Evolutionary conservation across 371 early-diverging fungal genomes (phyloP).

Genomic region (Mortierella polycephala): DNA sequence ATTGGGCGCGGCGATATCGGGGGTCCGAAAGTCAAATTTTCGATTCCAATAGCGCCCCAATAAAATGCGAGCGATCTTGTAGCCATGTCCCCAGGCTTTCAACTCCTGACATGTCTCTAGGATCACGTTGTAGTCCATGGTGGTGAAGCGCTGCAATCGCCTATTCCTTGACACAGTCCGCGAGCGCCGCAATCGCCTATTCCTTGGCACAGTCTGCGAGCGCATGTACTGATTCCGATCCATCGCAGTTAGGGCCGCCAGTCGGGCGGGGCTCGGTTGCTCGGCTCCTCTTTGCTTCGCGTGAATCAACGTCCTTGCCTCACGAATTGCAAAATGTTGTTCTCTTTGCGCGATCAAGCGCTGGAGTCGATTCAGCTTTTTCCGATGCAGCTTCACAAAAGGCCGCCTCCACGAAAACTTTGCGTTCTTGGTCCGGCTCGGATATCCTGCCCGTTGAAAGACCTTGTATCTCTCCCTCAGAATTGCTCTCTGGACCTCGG

Average conservation of each 20-base stretch:
- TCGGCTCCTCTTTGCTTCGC: slow-evolving; percentile 13
- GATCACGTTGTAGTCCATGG: slow-evolving; percentile 36
- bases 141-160: slow-evolving; percentile 4
- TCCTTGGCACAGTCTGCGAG: neutral
- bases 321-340: slow-evolving; percentile 2
- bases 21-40: slow-evolving; percentile 14
- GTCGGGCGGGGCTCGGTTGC: slow-evolving; percentile 12
- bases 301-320: slow-evolving; percentile 17
- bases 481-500: slow-evolving; percentile 8
- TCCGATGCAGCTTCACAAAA: neutral
- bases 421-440: neutral
- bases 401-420: slow-evolving; percentile 9
- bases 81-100: slow-evolving; percentile 21
- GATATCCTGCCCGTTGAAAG: neutral
- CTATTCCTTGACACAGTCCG: neutral
- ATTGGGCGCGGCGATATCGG: slow-evolving; percentile 20
- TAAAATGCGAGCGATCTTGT: slow-evolving; percentile 11
- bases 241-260: slow-evolving; percentile 2
- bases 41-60: slow-evolving; percentile 16
- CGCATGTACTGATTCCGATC: slow-evolving; percentile 10
- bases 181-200: neutral
- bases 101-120: slow-evolving; percentile 19
- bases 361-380: neutral
- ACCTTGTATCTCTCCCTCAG: neutral
- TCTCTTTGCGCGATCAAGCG: neutral